Evolutionary conservation across 345 rosid genomes (phyloP).

Genomic region (Salix dunnii): DNA sequence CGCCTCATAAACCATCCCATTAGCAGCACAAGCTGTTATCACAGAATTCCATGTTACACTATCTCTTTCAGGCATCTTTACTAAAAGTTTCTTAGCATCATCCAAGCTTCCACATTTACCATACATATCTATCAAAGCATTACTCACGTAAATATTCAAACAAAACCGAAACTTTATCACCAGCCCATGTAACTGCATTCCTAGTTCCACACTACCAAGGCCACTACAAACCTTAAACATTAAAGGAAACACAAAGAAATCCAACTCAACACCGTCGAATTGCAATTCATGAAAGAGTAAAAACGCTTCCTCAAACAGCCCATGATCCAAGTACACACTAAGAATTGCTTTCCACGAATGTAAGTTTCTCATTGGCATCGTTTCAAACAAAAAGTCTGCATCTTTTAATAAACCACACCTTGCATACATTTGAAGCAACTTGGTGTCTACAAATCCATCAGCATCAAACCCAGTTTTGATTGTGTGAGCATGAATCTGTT

Average conservation of each 20-base stretch:
- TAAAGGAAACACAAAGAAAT: conserved; percentile 22
- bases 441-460: conserved; percentile 18
- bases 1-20: conserved; percentile 26
- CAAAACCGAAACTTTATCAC: conserved; percentile 16
- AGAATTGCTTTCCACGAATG: conserved; percentile 23
- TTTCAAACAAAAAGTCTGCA: conserved; percentile 20
- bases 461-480: conserved; percentile 19
- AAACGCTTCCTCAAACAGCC: conserved; percentile 14
- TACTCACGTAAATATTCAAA: conserved; percentile 23
- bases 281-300: conserved; percentile 11
- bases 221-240: conserved; percentile 19
- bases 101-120: conserved; percentile 28
- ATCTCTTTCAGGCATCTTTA: conserved; percentile 16
- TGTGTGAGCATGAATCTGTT: conserved; percentile 46
- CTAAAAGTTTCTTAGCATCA: conserved; percentile 18
- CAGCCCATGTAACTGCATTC: conserved; percentile 24
- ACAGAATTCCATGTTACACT: conserved; percentile 28
- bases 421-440: conserved; percentile 22
- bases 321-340: conserved; percentile 7
- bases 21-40: conserved; percentile 26
- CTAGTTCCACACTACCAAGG: conserved; percentile 14
- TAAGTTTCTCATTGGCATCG: conserved; percentile 20
- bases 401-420: conserved; percentile 8
- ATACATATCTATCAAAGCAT: conserved; percentile 28
- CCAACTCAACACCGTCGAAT: conserved; percentile 14